These are phyloP conservation scores for Candida pseudoviswanathii DNA, from an alignment of 1,139 yeast genomes.

Conservation along the genomic window DNA sequence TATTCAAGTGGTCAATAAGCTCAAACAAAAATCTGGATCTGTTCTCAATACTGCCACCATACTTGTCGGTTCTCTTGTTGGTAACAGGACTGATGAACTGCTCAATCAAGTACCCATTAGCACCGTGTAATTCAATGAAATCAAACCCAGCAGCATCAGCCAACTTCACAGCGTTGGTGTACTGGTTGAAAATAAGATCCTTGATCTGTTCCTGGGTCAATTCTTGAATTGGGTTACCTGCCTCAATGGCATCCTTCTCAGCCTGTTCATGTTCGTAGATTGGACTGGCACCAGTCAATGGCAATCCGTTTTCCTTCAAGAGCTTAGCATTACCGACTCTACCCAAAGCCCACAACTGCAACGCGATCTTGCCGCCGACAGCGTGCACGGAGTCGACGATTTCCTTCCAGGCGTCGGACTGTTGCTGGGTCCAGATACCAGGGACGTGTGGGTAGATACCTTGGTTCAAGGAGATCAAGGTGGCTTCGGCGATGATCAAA, in stretches of 20 bases:
- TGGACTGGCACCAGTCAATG: slow-evolving; percentile 28
- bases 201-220: slow-evolving; percentile 48
- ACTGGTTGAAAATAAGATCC: slow-evolving; percentile 34
- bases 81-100: slow-evolving; percentile 51
- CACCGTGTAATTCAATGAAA: slow-evolving; percentile 67
- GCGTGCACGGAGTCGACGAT: slow-evolving; percentile 31
- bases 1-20: slow-evolving; percentile 52
- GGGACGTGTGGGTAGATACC: slow-evolving; percentile 51
- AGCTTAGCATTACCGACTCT: slow-evolving; percentile 50
- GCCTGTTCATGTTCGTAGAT: slow-evolving; percentile 23
- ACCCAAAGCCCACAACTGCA: slow-evolving; percentile 67
- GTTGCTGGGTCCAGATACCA: slow-evolving; percentile 56
- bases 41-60: slow-evolving; percentile 64
- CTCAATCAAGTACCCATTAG: slow-evolving; percentile 69
- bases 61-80: slow-evolving; percentile 58
- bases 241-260: slow-evolving; percentile 31
- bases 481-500: slow-evolving; percentile 47
- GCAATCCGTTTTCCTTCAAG: slow-evolving; percentile 36
- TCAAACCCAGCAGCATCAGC: slow-evolving; percentile 68
- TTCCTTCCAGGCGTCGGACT: slow-evolving; percentile 55
- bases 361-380: slow-evolving; percentile 28
- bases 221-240: slow-evolving; percentile 38
- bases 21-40: slow-evolving; percentile 60
- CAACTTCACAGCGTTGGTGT: slow-evolving; percentile 44
- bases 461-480: slow-evolving; percentile 27